Base-by-base conservation (phyloP, 1,139 yeast genomes). In the Saccharomyces hybrid region DNA sequence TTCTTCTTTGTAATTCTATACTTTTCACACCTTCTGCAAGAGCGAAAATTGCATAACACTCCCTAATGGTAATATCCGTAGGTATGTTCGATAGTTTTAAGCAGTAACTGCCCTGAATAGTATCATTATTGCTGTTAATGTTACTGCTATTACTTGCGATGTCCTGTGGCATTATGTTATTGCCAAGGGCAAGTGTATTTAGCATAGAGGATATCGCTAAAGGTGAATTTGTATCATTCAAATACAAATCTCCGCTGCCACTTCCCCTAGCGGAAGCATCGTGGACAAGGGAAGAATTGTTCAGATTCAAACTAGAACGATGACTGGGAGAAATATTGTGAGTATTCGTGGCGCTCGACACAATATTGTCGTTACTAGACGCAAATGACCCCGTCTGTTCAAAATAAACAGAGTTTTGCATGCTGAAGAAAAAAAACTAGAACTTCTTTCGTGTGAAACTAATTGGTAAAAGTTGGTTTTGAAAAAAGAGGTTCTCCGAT, bases 11-110 rank as follows among this genome's bases (percentile, higher is more conserved):
- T 52, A 88, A 70, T 61, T 88, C 96, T 52, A 87, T 78, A 60
- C 75, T 71, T 38, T 83, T 68, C 61, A 86, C 88, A 62, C 88
- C 96, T 55, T 79, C 76, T 19, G 95, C 95, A 61, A 91, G 77
- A 6, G 96, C 80, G 68, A 91, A 91, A 32, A 91, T 77, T 38
- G 88, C 76, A 47, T 82, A 77, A 19, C 93, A 86, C 70, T 91
- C 98, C 65, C 96, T 81, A 32, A 78, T 69, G 2, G 91, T 72
- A 49, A 90, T 73, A 68, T 90, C 96, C 8, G 75, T 67, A 1
- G 98, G 97, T 24, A 89, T 70, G 64, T 86, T 85, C 57, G 75
- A 75, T 47, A 85, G 58, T 54, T 63, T 68, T 47, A 73, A 56
- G 21, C 70, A 59, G 52, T 66, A 72, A 9, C 62, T 60, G n/a